Percentiles rank a stretch among this genome's conserved stretches.
Evolutionary conservation across 495 filamentous ascomycete genomes (phyloP).

Genomic region (Podospora australis): DNA sequence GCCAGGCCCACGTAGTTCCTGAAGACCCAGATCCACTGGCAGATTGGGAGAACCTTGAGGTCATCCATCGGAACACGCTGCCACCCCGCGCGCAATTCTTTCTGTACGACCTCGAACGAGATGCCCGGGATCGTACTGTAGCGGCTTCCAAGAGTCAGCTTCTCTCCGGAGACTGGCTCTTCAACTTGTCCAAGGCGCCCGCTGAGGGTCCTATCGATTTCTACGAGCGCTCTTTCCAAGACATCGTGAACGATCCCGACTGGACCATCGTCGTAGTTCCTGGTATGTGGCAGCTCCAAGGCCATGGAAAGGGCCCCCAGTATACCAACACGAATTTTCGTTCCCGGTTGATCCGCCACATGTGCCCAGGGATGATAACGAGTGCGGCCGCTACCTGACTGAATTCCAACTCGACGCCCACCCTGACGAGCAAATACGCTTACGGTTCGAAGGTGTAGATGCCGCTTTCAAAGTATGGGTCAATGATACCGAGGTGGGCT

Average conservation of each 20-base stretch:
- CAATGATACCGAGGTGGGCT: conserved; percentile 58
- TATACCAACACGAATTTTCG: conserved; percentile 60
- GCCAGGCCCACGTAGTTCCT: conserved; percentile 12
- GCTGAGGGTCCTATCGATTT: conserved; percentile 40
- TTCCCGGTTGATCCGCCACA: conserved; percentile 56
- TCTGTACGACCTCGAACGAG: conserved; percentile 33
- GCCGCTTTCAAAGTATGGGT: conserved; percentile 62
- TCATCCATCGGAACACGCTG: conserved; percentile 59
- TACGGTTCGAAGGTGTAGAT: conserved; percentile 67
- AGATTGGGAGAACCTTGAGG: conserved; percentile 54
- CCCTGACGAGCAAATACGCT: conserved; percentile 38
- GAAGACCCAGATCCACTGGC: conserved; percentile 21
- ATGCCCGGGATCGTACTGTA: conserved; percentile 29
- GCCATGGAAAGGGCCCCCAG: conserved; percentile 54
- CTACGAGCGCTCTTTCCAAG: conserved; percentile 24
- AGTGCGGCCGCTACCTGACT: conserved; percentile 56
- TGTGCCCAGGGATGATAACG: conserved; percentile 57
- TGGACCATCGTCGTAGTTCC: conserved; percentile 59
- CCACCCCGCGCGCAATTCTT: conserved; percentile 56
- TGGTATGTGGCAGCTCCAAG: conserved; percentile 66
- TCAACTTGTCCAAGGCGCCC: conserved; percentile 48
- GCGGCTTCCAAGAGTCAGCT: conserved; percentile 31
- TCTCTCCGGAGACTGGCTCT: conserved; percentile 54
- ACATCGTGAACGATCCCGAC: conserved; percentile 16
- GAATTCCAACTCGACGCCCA: conserved; percentile 39